phyloP scores from a whole-genome alignment of 179 eudicot genomes.

The Actinidia arguta region DNA sequence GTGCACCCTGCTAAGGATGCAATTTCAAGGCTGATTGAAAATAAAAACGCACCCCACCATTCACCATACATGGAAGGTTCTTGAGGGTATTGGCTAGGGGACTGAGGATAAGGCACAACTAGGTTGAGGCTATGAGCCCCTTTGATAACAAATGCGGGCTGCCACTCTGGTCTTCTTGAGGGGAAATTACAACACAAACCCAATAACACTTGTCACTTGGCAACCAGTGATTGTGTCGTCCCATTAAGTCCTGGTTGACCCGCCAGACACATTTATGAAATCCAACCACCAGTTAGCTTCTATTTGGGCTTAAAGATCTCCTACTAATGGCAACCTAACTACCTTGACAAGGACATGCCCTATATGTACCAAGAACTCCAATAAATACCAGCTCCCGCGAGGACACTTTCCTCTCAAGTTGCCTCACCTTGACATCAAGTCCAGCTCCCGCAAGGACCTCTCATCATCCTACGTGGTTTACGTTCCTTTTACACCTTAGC shows the following conservation, averaged over 20 bases:
- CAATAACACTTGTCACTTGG: neutral
- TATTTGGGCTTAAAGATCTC: neutral
- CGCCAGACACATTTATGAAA: neutral
- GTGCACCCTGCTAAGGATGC: no score
- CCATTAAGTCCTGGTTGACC: neutral
- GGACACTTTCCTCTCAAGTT: neutral
- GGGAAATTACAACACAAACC: neutral
- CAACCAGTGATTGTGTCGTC: neutral
- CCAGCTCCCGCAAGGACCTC: neutral
- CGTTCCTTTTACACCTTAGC: neutral
- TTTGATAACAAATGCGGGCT: no score
- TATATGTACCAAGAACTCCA: neutral
- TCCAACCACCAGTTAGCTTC: neutral
- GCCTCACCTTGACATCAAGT: neutral
- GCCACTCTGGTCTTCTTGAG: neutral
- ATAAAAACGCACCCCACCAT: no score
- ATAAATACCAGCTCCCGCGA: neutral
- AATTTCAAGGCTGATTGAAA: no score
- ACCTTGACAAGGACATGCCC: neutral
- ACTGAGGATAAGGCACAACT: no score
- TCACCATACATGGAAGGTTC: no score
- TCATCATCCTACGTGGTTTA: neutral
- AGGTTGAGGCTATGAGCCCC: no score
- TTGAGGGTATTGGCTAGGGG: no score
- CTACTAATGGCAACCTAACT: neutral